Evolutionary conservation across 2,329 filamentous ascomycete species (phyloP), one percentile per base, ranked within the genome.

Genomic region (Monilinia aucupariae): DNA sequence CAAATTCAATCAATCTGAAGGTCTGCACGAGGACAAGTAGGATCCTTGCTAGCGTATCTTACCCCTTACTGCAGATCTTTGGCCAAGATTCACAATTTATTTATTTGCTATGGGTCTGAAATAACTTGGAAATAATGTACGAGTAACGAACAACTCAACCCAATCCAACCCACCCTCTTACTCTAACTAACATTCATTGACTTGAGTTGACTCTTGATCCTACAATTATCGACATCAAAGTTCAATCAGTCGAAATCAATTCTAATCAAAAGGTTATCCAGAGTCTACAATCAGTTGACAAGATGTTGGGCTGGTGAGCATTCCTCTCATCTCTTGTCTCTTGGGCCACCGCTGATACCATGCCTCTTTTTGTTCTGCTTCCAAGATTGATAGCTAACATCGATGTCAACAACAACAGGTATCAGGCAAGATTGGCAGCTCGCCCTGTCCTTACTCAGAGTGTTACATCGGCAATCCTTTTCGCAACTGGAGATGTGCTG

Each of bases 381-480:
- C 25, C 30, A 54, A 48, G 27, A 60, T 37, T 22, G 17, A 62
- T 61, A 43, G 50, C 61, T 68, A 52, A 67, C 56, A 20, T 43
- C 32, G 25, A 64, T 53, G 47, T 53, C n/a, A 47, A n/a, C 41
- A 47, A n/a, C 41, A 15, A 50, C 71, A 90, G 92, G 92, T 97
- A 97, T 80, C 91, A 96, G 78, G 81, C 85, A 73, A 89, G 85
- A 76, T 82, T 97, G 74, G 87, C 89, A 70, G 84, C 86, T 72
- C 85, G 90, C 73, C 93, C 93, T 65, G 80, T 97, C 70, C 85
- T 97, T 72, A 97, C 93, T 13, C 91, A 96, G 80, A 90, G 88
- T 74, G 79, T 96, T 71, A 96, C 92, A 63, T 97, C 93, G 47
- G 89, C 91, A 55, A 83, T 97, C 64, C 87, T 99, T 67, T 99